Conservation (phyloP, 2,329 filamentous ascomycete species). For the Sclerotinia subarctica region DNA sequence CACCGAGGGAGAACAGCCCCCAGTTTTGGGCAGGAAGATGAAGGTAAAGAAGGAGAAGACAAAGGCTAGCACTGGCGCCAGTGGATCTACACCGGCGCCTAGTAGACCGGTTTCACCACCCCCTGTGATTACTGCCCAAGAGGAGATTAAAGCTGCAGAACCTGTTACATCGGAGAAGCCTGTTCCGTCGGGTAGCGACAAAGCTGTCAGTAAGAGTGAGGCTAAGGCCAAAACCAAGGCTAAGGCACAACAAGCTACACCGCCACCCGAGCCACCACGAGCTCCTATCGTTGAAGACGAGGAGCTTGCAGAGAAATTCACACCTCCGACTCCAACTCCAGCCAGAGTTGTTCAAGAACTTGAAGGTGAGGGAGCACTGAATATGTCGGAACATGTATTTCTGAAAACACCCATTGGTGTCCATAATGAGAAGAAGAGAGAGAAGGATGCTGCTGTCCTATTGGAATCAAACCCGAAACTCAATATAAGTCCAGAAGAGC, state of each 20-base stretch:
- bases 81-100: conserved; percentile 33
- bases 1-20: conserved; percentile 55
- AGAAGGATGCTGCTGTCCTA: conserved; percentile 21
- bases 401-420: conserved; percentile 39
- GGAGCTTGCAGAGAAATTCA: conserved; percentile 30
- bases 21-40: conserved; percentile 77
- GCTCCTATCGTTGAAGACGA: conserved; percentile 34
- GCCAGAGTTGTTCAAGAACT: conserved; percentile 42
- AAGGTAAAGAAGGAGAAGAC: conserved; percentile 75
- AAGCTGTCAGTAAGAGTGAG: conserved; percentile 25
- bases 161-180: conserved; percentile 1
- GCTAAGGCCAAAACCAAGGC: conserved; percentile 31
- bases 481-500: conserved; percentile 53
- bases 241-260: conserved; percentile 28
- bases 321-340: conserved; percentile 36
- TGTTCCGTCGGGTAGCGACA: conserved; percentile 15
- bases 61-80: conserved; percentile 35
- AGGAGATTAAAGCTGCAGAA: conserved; percentile 10
- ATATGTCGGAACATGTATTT: conserved; percentile 39
- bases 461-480: conserved; percentile 41
- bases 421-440: conserved; percentile 16
- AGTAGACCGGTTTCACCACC: conserved; percentile 34
- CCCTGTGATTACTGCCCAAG: conserved; percentile 18
- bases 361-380: conserved; percentile 40
- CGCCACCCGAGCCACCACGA: conserved; percentile 28